Evolutionary conservation across 805 yeast genomes (phyloP).

Genomic region (Hanseniaspora occidentalis): DNA sequence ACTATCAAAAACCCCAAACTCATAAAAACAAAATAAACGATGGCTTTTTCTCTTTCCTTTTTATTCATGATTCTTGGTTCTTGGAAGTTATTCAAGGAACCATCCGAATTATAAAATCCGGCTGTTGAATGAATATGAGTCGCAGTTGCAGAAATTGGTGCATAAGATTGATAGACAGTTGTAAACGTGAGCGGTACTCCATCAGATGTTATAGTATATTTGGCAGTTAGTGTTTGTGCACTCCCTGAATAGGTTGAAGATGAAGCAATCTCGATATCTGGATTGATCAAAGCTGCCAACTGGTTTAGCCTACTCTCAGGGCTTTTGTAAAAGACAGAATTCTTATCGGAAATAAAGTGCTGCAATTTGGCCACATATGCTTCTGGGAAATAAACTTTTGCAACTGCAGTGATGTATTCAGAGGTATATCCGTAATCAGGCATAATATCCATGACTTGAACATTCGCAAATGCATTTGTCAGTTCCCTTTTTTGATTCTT

Average conservation of each 20-base stretch:
- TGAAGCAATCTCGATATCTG: slow-evolving; percentile 11
- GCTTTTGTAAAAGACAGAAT: slow-evolving; percentile 49
- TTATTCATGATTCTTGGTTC: background rate
- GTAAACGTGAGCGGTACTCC: background rate
- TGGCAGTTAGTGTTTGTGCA: background rate
- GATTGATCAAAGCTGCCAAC: slow-evolving; percentile 59
- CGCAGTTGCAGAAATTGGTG: background rate
- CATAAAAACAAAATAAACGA: background rate
- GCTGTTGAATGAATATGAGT: background rate
- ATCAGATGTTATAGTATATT: background rate
- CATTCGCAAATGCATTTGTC: slow-evolving; percentile 21
- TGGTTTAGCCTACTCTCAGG: slow-evolving; percentile 40
- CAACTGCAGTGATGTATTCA: slow-evolving; percentile 71
- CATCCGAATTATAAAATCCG: background rate
- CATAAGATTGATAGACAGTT: background rate
- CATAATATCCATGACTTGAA: slow-evolving; percentile 53
- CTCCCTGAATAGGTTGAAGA: background rate
- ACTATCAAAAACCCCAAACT: background rate
- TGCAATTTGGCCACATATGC: slow-evolving; percentile 36
- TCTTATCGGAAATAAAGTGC: slow-evolving; percentile 32
- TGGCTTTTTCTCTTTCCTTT: background rate
- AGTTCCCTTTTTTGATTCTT: background rate
- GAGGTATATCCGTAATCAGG: slow-evolving; percentile 52
- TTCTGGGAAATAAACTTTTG: slow-evolving; percentile 70
- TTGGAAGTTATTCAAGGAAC: background rate